Conservation (phyloP, 148 eudicot species). For the Vaccinium myrtillus region DNA sequence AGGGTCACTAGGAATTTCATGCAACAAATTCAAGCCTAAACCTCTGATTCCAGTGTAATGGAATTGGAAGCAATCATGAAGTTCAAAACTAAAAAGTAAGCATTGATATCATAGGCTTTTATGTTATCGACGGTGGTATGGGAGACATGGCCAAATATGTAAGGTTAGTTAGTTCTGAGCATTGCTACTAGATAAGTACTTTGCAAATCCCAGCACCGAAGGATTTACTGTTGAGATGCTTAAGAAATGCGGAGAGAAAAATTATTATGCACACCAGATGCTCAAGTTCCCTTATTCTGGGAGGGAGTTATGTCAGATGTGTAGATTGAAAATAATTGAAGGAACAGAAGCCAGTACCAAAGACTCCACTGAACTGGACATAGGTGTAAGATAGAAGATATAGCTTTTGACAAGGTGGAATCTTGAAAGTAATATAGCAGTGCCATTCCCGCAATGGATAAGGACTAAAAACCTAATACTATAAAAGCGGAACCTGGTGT, state of each 20-base stretch:
- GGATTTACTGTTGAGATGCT: not conserved
- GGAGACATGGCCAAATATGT: not conserved
- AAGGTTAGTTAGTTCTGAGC: not conserved
- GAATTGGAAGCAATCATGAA: not conserved
- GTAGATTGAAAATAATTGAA: not conserved
- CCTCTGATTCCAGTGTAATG: not conserved
- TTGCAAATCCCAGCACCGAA: not conserved
- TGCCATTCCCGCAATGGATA: not conserved
- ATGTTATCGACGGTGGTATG: not conserved
- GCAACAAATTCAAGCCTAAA: not conserved
- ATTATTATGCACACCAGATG: not conserved
- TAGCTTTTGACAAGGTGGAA: slow-evolving; percentile 4
- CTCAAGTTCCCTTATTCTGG: not conserved
- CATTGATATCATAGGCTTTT: not conserved
- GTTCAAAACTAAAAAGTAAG: not conserved
- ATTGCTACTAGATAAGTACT: not conserved
- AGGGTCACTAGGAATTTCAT: slow-evolving; percentile 16
- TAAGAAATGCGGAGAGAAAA: slow-evolving; percentile 7
- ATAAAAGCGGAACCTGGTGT: slow-evolving; percentile 61
- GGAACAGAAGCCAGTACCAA: slow-evolving; percentile 15
- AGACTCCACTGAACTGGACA: not conserved
- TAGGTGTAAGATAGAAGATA: not conserved
- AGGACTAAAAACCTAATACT: not conserved
- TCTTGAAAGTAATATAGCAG: slow-evolving; percentile 6
- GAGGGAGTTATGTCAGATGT: not conserved